These are phyloP conservation scores for Fusarium sp. DNA, from an alignment of 2,329 filamentous ascomycete species.

Conservation along the genomic window DNA sequence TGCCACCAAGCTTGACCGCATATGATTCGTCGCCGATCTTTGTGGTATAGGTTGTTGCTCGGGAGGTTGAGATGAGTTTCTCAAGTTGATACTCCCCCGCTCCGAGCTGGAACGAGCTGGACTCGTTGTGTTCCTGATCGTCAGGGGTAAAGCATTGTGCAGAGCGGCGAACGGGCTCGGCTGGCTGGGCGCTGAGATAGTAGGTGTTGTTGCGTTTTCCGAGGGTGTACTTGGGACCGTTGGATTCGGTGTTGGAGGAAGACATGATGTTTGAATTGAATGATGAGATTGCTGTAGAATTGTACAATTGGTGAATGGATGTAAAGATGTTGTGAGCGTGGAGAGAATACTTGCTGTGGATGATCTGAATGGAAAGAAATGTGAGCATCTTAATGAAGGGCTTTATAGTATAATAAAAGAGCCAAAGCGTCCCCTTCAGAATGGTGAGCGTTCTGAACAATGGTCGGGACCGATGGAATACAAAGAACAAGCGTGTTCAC, in stretches of 20 bases:
- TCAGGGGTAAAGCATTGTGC: not conserved
- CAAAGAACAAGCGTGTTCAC: not conserved
- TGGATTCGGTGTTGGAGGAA: not conserved
- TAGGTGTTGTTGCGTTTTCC: not conserved
- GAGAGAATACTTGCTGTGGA: too few relatives aligned
- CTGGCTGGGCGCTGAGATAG: slow-evolving; percentile 10
- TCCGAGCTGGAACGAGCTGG: not conserved
- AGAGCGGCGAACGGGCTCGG: not conserved
- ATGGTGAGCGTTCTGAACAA: not conserved
- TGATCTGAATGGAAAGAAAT: too few relatives aligned
- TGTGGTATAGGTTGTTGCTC: slow-evolving; percentile 3
- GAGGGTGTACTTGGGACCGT: not conserved
- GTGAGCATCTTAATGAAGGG: too few relatives aligned
- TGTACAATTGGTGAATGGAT: too few relatives aligned
- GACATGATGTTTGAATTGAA: not conserved
- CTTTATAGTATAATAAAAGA: too few relatives aligned
- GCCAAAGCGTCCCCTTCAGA: not conserved
- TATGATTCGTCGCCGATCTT: not conserved
- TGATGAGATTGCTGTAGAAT: too few relatives aligned
- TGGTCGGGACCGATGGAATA: too few relatives aligned
- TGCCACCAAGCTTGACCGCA: slow-evolving; percentile 14
- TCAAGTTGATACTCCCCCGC: slow-evolving; percentile 1
- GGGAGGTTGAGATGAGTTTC: not conserved
- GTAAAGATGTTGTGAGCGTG: too few relatives aligned
- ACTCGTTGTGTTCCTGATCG: too few relatives aligned